Percentiles rank a stretch among this genome's conserved stretches.
phyloP scores from a whole-genome alignment of 1,139 yeast genomes.

The Suhomyces maxii region DNA sequence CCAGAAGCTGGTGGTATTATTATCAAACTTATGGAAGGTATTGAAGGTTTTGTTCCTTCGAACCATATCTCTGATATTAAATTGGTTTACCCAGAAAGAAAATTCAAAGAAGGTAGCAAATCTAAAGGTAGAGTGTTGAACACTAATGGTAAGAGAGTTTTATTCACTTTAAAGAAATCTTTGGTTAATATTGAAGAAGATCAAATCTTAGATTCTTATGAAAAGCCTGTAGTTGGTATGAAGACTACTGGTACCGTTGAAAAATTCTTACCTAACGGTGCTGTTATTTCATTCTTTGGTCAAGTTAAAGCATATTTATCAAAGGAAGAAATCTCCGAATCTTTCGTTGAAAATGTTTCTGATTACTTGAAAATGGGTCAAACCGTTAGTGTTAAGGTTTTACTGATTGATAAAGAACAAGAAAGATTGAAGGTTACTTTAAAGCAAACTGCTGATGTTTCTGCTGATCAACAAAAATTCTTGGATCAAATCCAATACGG shows the following conservation, averaged over 20 bases:
- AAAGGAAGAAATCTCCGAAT: constrained; percentile 83
- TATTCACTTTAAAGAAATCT: constrained; percentile 79
- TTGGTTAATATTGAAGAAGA: constrained; percentile 68
- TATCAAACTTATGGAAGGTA: constrained; percentile 62
- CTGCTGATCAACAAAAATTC: constrained; percentile 48
- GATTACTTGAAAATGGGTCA: constrained; percentile 84
- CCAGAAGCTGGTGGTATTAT: constrained; percentile 65
- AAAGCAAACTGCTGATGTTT: constrained; percentile 58
- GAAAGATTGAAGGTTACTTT: constrained; percentile 71
- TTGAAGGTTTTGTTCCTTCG: constrained; percentile 74
- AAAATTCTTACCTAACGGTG: constrained; percentile 73
- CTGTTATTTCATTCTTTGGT: constrained; percentile 81
- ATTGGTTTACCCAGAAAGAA: constrained; percentile 86
- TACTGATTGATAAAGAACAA: constrained; percentile 55
- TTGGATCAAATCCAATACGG: constrained; percentile 59
- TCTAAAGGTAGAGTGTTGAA: constrained; percentile 69
- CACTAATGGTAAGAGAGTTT: constrained; percentile 43
- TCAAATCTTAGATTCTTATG: constrained; percentile 52
- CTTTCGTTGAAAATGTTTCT: constrained; percentile 73
- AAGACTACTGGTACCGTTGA: constrained; percentile 77
- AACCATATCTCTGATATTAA: constrained; percentile 82
- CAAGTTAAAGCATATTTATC: constrained; percentile 79
- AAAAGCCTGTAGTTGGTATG: constrained; percentile 56
- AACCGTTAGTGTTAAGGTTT: constrained; percentile 70
- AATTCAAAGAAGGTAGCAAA: constrained; percentile 79